Evolutionary conservation across 139 green algal genomes (phyloP), one percentile per base, ranked within the genome.

Genomic region (Nannochloris sp.): DNA sequence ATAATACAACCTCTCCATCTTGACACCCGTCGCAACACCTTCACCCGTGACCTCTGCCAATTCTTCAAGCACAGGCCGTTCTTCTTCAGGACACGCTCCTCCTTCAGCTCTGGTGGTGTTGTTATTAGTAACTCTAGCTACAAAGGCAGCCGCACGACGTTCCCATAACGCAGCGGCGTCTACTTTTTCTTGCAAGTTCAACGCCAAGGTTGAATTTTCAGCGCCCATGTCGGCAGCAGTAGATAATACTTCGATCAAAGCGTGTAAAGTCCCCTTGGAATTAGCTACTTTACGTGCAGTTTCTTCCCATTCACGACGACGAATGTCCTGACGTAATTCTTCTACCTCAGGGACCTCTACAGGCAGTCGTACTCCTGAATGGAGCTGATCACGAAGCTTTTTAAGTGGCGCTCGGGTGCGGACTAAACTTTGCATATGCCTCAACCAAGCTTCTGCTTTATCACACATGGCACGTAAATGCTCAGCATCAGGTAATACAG

Each of bases 281-380:
- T 27, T 56, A 31, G 70, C 15, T 45, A 59, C 62, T 63, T 77
- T 77, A 31, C 65, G 63, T 24, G 72, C 72, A 3, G 47, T 35
- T 3, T 84, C 79, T 48, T 84, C 66, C 78, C 78, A 84, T 59
- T 84, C 78, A 2, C 68, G 54, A 48, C 68, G 61, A 14, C 71
- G 59, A 46, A 84, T 79, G 30, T 77, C 54, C 23, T 4, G 5
- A 6, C 65, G 45, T 51, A 84, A 61, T 27, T 61, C 34, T 36
- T 83, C 71, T 13, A 84, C 58, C 47, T 83, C 35, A 1, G 76
- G 70, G 13, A 84, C 23, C 9, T 74, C 62, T 33, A 78, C 70
- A 14, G 62, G 51, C 58, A 84, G 72, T 34, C 68, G 63, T 51
- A 62, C 31, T 7, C 78, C 78, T 0, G 67, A 37, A 23, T 71